Base-by-base conservation (phyloP, 768 basidiomycete genomes). In the Xerocomellus amylosporus region DNA sequence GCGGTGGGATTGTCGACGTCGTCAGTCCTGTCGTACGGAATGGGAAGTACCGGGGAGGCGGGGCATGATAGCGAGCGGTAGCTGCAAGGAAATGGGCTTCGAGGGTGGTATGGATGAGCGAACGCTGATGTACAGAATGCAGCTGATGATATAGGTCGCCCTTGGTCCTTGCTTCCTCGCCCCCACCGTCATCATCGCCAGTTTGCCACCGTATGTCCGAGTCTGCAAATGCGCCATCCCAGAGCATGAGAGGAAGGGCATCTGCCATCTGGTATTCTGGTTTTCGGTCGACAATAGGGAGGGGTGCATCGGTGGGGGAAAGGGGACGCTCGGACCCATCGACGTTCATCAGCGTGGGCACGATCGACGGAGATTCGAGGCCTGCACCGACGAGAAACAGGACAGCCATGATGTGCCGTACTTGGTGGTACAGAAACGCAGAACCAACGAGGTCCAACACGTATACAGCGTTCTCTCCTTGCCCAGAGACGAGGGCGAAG, bases 181-280 rank as follows among this genome's bases (percentile, higher is more conserved):
- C 61, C 38, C 59, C 63, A 24, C 59, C 55, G 14, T 31, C 15
- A 28, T 78, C 74, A 5, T 71, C 73, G 20, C 81, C 81, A 4
- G 79, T 83, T 48, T 83, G 80, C 95, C 96, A 98, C 50, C 77
- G 74, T 8, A 95, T 77, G 37, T 84, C 83, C 17, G 73, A 75
- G 26, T 80, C 79, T 24, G 24, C 24, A 24, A 24, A 24, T 24
- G 24, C 4, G 24, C 24, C 2, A 24, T 24, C 24, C 24, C 24
- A 24, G 14, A 98, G 82, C 71, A 98, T 81, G 37, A 99, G 81
- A 2, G 96, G 95, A 0, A 97, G 24, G 24, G 83, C 87, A 60
- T 95, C 89, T 8, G 94, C 93, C 90, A 98, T 98, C 61, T 89
- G 86, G 67, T 98, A 98, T 45, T 84, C 82, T 3, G 96, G 96